These are phyloP conservation scores for Balansia obtecta DNA, from an alignment of 2,329 filamentous ascomycete genomes.

Conservation along the genomic window DNA sequence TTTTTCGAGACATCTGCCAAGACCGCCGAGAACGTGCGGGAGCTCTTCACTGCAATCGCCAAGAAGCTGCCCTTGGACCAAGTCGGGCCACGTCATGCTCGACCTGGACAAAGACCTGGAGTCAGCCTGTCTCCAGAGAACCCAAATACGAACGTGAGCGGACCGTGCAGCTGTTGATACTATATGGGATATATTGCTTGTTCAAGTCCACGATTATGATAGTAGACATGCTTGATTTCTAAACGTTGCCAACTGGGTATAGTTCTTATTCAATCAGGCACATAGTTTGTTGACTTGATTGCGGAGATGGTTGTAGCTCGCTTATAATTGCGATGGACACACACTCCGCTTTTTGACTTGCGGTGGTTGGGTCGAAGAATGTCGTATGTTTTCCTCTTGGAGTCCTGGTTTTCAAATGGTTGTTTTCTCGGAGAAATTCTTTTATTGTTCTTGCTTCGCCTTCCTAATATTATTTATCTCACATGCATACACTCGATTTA, in stretches of 20 bases:
- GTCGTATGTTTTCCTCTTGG: conserved; percentile 24
- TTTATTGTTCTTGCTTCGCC: conserved; percentile 17
- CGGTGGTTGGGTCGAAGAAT: conserved; percentile 14
- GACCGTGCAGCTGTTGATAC: conserved; percentile 42
- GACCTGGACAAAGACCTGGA: conserved; percentile 48
- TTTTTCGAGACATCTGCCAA: conserved; percentile 99
- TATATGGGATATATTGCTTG: background rate
- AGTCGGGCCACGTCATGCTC: conserved; percentile 77
- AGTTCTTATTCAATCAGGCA: conserved; percentile 12
- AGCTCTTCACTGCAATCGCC: conserved; percentile 93
- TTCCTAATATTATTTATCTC: conserved; percentile 11
- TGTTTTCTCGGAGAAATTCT: conserved; percentile 23
- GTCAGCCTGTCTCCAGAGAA: conserved; percentile 45
- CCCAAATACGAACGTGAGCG: conserved; percentile 42
- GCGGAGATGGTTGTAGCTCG: conserved; percentile 13
- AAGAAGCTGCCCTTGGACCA: conserved; percentile 97
- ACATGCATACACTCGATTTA: background rate
- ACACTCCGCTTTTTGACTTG: conserved; percentile 12
- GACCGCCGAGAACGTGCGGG: conserved; percentile 88
- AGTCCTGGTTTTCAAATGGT: conserved; percentile 27
- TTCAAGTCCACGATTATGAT: background rate
- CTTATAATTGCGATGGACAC: conserved; percentile 13
- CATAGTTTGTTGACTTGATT: background rate
- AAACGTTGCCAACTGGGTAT: conserved; percentile 10
- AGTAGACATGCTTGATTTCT: conserved; percentile 7